Evolutionary conservation across 2,329 filamentous ascomycete species (phyloP), one percentile per base, ranked within the genome.

Genomic region (Talaromyces sp.): DNA sequence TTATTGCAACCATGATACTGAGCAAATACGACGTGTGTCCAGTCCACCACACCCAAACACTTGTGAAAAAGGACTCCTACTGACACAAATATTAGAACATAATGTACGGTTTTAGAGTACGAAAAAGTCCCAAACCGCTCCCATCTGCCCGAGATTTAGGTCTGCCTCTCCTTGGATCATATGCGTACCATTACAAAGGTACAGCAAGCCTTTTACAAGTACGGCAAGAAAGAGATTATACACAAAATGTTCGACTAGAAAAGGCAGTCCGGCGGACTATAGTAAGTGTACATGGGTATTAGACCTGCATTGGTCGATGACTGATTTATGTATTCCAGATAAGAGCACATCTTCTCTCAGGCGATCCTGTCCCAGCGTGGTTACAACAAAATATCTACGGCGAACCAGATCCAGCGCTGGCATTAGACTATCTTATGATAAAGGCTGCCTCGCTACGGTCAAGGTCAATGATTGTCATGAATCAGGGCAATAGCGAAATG

Each of bases 1-100:
- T 72, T 8, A 65, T 71, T 10, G 66, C 71, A 1, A 71, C 66
- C n/a, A 66, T 71, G 67, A 50, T 72, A 19, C 66, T 72, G 66
- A 66, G 45, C 10, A 68, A 50, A 22, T 72, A 72, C 24, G 69
- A 71, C 54, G 69, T 68, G 16, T 24, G 63, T 35, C 35, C 22
- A 3, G 9, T 49, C 52, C n/a, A 35, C 3, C 56, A 62, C 9
- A 37, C 31, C 27, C 27, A 27, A 2, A 6, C 2, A 27, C 6
- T 31, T 3, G 3, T 4, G 27, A 27, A 16, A 41, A 35, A 43
- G 10, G 13, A 39, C n/a, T 27, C 19, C 3, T 24, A 16, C 47
- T 52, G 13, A 45, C 37, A 39, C 14, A 13, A 16, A 11, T 27
- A 31, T 1, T 27, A 64, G 62, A 64, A 64, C 9, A 56, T 64